phyloP scores from a whole-genome alignment of 2,329 filamentous ascomycete species.

The Magnaporthiopsis poae region DNA sequence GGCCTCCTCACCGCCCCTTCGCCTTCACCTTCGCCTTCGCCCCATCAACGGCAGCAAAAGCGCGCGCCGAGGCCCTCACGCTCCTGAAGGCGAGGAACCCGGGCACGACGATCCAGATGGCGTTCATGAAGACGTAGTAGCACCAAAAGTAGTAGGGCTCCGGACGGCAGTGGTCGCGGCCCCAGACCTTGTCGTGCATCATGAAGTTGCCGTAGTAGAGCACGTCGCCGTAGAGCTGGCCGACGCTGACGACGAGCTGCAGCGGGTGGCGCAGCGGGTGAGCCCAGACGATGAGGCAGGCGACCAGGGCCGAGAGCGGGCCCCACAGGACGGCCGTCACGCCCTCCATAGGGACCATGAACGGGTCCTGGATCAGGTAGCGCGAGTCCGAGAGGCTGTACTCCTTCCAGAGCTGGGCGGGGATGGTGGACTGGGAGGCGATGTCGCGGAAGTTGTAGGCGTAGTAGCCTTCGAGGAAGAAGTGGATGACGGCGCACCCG shows the following conservation, averaged over 20 bases:
- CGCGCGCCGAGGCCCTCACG: conserved; percentile 14
- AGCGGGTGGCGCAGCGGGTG: conserved; percentile 39
- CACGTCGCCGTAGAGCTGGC: conserved; percentile 42
- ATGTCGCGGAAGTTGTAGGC: conserved; percentile 33
- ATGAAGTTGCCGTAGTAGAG: conserved; percentile 41
- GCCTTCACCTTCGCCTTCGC: background rate
- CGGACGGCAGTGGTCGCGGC: conserved; percentile 36
- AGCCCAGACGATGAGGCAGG: conserved; percentile 31
- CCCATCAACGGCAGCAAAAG: background rate
- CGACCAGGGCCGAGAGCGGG: conserved; percentile 39
- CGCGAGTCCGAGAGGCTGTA: conserved; percentile 48
- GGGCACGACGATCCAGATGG: conserved; percentile 45
- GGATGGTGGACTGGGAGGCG: conserved; percentile 29
- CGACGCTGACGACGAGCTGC: conserved; percentile 36
- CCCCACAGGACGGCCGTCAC: conserved; percentile 45
- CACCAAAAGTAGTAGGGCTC: conserved; percentile 43
- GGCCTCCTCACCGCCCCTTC: background rate
- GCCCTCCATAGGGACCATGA: conserved; percentile 47
- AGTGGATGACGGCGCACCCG: conserved; percentile 5
- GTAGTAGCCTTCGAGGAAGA: conserved; percentile 33
- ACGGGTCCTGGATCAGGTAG: conserved; percentile 42
- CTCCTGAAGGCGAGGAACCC: conserved; percentile 22
- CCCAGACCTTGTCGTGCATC: conserved; percentile 30
- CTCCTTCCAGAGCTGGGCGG: conserved; percentile 49
- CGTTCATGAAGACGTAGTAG: conserved; percentile 43